These are phyloP conservation scores for Scalesia atractyloides DNA, from an alignment of 129 eudicot genomes.

Conservation along the genomic window DNA sequence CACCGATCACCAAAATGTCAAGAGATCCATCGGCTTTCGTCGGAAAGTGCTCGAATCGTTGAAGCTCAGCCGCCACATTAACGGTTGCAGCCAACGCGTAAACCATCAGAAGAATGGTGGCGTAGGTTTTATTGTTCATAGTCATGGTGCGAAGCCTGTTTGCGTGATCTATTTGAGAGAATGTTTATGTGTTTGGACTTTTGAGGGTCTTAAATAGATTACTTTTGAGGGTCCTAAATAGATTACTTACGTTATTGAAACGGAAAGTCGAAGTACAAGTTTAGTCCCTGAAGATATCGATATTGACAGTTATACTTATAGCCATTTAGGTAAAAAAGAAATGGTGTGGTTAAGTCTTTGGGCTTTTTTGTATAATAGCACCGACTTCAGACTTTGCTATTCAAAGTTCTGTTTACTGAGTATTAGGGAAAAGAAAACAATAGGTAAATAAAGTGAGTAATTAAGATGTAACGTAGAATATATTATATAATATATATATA, in stretches of 20 bases:
- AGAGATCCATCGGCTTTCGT: slow-evolving; percentile 48
- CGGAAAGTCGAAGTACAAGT: background rate
- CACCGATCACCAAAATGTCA: slow-evolving; percentile 68
- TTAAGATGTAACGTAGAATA: too few relatives aligned
- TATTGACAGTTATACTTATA: slow-evolving; percentile 5
- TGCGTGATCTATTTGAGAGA: background rate
- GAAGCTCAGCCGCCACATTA: slow-evolving; percentile 49
- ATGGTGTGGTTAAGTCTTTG: too few relatives aligned
- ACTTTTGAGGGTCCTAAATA: slow-evolving; percentile 5
- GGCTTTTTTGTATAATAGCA: too few relatives aligned
- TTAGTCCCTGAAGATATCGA: slow-evolving; percentile 3
- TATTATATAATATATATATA: too few relatives aligned
- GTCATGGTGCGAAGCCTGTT: background rate
- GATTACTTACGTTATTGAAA: slow-evolving; percentile 5
- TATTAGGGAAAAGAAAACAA: too few relatives aligned
- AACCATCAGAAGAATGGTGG: slow-evolving; percentile 22
- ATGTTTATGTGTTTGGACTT: background rate
- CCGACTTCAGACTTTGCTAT: too few relatives aligned
- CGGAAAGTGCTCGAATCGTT: slow-evolving; percentile 42
- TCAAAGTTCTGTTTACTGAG: too few relatives aligned
- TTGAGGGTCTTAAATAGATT: slow-evolving; percentile 6
- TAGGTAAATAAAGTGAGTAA: too few relatives aligned
- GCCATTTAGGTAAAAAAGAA: slow-evolving; percentile 4
- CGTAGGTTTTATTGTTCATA: slow-evolving; percentile 15
- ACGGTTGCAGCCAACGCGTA: slow-evolving; percentile 14